Evolutionary conservation across 176 grass and related monocot genomes (phyloP), one percentile per base, ranked within the genome.

Genomic region (Aegilops bicornis): DNA sequence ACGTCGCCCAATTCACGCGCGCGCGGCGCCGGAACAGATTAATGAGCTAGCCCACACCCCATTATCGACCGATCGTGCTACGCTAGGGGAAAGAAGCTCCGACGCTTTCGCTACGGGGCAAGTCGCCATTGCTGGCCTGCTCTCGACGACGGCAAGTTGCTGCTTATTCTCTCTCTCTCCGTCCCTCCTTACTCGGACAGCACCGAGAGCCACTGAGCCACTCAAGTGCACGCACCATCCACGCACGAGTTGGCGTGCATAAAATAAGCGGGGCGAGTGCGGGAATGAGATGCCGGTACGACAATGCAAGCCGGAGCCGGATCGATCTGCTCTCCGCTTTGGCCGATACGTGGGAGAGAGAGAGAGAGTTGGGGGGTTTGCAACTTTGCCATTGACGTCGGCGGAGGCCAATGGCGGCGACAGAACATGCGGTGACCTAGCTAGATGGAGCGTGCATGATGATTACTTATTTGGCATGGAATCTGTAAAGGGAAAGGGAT

Each of bases 151-250:
- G 67, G 32, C 82, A 88, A 86, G 82, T 88, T 86, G 91, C 82
- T 85, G 77, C 85, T 79, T 79, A 72, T 84, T 27, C 74, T 79
- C 73, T 23, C 83, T 92, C 84, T 9, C 62, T 52, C 43, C 14
- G 27, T 68, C 77, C 54, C 79, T 68, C 67, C 27, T 42, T 29
- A 72, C 76, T 86, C 65, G 58, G 64, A 86, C 27, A 78, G 83
- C 88, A 58, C 78, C 65, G 66, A 86, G 22, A 45, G 14, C 36
- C 39, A 45, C 40, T 27, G 52, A 86, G 14, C 54, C 37, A 43
- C 29, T 69, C 66, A 35, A 3, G 20, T 40, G 22, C 10, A 40
- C 22, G 64, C 54, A 59, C 7, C 54, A 59, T 31, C 11, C 3
- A 47, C 4, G 50, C 8, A 12, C 20, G 58, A 60, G 33, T 8